Evolutionary conservation across 2,329 filamentous ascomycete genomes (phyloP), one percentile per base, ranked within the genome.

Genomic region (Aspergillus tubingensis): DNA sequence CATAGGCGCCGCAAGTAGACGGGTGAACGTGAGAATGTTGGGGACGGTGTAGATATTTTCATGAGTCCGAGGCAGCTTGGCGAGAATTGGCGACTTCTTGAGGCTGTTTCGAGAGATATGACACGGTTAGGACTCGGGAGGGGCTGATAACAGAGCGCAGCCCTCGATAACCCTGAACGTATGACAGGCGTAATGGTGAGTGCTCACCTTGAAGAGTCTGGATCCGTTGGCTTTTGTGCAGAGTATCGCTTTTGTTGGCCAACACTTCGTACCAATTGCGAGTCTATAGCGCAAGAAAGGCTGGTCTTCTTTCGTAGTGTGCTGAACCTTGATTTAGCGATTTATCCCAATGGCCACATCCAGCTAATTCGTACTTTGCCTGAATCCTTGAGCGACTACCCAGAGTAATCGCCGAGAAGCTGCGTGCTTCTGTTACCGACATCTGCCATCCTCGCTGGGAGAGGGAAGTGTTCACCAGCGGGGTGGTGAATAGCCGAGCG

Each of bases 1-100:
- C 30, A 90, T 82, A 0, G 95, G 95, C 0, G 95, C 91, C 1
- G 91, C 89, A 54, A 91, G 74, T 41, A 99, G 86, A 2, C 95
- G 90, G 2, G 92, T 91, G 67, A 94, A 88, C 1, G 95, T 99
- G 56, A 99, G 84, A 63, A 96, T 83, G 74, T 99, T 99, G 43
- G 95, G 95, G n/a, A 99, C 73, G 38, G 92, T 99, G 80, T 96
- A 97, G 72, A 99, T 96, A 73, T 99, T 92, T 78, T 99, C 95
- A 74, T 89, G 91, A 2, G 67, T 65, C 41, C 72, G 67, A 44
- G 72, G 67, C 61, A 75, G 67, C 21, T 69, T 67, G 1, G 75
- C 72, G 51, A 76, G 65, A 58, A 78, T 67, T 19, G 71, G 63
- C 17, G 72, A 61, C 23, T 73, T 75, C 50, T 72, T 74, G 6